Percentiles rank a stretch among this genome's conserved stretches.
Evolutionary conservation across 495 filamentous ascomycete genomes (phyloP).

Genomic region (Penicillium flavigenum): DNA sequence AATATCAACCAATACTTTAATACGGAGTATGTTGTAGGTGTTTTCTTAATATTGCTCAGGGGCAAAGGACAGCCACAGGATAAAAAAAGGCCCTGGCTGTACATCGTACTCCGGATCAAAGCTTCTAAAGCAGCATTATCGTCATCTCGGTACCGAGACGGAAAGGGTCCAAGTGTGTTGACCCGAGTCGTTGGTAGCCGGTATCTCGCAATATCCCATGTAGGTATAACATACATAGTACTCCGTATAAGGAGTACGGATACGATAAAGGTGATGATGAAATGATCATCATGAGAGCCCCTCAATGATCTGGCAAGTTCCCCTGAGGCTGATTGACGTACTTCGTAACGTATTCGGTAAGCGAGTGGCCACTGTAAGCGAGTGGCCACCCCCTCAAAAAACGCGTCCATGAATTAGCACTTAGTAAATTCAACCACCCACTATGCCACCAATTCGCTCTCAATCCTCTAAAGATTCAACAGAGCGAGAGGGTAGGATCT

Average conservation of each 20-base stretch:
- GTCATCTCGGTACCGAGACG: not conserved
- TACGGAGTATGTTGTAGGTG: too few species aligned
- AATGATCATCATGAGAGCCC: conserved; percentile 3
- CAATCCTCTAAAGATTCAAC: too few species aligned
- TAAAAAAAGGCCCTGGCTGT: not conserved
- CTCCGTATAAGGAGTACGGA: not conserved
- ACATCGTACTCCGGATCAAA: not conserved
- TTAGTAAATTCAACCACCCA: too few species aligned
- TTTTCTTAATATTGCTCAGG: not conserved
- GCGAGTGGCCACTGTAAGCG: too few species aligned
- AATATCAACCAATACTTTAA: not conserved
- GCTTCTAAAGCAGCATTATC: too few species aligned
- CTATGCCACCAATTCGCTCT: too few species aligned
- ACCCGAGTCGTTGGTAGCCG: conserved; percentile 3
- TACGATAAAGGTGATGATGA: not conserved
- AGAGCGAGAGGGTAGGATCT: too few species aligned
- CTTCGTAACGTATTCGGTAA: too few species aligned
- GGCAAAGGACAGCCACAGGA: not conserved
- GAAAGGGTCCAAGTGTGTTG: conserved; percentile 8
- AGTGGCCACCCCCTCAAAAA: too few species aligned
- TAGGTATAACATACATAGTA: not conserved
- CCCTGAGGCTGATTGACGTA: conserved; percentile 1
- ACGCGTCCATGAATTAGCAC: too few species aligned
- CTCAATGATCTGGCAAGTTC: not conserved
- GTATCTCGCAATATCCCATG: not conserved